Base-by-base conservation (phyloP, 2,329 filamentous ascomycete genomes). In the Paramyrothecium roridum region DNA sequence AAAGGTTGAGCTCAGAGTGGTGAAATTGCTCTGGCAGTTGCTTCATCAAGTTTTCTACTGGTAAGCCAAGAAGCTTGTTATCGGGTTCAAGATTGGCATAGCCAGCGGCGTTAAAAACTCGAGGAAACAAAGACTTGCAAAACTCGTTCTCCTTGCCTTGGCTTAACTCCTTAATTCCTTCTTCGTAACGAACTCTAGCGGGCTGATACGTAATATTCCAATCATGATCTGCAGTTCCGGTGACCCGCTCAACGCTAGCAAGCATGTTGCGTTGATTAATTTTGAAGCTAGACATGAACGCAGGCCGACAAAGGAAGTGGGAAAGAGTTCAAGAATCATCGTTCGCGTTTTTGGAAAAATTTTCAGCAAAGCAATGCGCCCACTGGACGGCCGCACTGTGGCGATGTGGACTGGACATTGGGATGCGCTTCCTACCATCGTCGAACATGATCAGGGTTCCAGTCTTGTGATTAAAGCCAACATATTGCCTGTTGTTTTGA, bases 371-470 rank as follows among this genome's bases (percentile, higher is more conserved):
- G 63, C 0, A 83, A 63, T 0, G 64, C 69, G 2, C 82, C 82
- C 13, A 86, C 73, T 0, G 81, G 83, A 1, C 79, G 73, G 0
- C 81, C 85, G 50, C 78, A 77, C 69, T 88, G 85, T 7, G 72
- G 61, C 76, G 81, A 84, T 0, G 87, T 89, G 13, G 80, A 82
- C 0, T 89, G 13, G 80, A 82, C 0, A 74, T 80, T 57, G 80
- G 83, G 62, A 87, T 81, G 53, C 70, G 76, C 2, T 74, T 78
- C 20, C 75, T 76, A 0, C 87, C 87, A 26, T 83, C 80, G 57
- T 84, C 83, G 55, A 75, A 82, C n/a, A 82, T 64, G 0, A 74
- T 78, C 13, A 80, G 57, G 11, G 63, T 68, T 2, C 67, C 68
- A 30, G 76, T 73, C 23, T 65, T 64, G 56, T 81, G 71, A 60